These are phyloP conservation scores for Penicillium sp. DNA, from an alignment of 2,329 filamentous ascomycete species.

Conservation along the genomic window DNA sequence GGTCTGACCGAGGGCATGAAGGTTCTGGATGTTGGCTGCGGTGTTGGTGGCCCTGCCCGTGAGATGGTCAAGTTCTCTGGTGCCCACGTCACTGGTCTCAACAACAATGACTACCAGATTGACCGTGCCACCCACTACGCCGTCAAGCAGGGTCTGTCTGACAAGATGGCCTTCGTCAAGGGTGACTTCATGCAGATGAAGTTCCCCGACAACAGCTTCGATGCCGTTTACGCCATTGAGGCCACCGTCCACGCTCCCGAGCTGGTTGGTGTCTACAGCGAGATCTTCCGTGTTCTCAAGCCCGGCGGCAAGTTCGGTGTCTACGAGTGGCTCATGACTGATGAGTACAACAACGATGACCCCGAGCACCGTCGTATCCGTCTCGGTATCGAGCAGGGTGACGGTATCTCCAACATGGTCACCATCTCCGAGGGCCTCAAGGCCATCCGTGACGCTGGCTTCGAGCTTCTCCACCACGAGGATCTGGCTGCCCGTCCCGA, in stretches of 20 bases:
- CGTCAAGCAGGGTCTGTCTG: constrained; percentile 75
- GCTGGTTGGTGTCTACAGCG: constrained; percentile 87
- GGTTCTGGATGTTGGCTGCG: constrained; percentile 94
- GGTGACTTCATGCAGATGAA: constrained; percentile 99
- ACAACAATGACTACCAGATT: constrained; percentile 99
- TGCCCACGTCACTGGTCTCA: constrained; percentile 85
- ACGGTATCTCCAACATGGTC: constrained; percentile 98
- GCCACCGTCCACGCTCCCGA: constrained; percentile 93
- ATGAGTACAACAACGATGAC: constrained; percentile 89
- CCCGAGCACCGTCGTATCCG: constrained; percentile 85
- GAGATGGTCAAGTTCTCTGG: constrained; percentile 97
- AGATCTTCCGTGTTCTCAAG: constrained; percentile 95
- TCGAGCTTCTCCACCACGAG: constrained; percentile 81
- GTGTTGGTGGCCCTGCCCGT: constrained; percentile 91
- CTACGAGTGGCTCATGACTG: constrained; percentile 99
- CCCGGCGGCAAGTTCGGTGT: constrained; percentile 95
- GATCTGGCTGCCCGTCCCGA: constrained; percentile 82
- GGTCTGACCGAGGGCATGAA: constrained; percentile 84
- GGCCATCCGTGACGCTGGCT: constrained; percentile 87
- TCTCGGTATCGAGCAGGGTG: constrained; percentile 91
- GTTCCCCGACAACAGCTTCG: constrained; percentile 89
- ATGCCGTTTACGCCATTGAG: constrained; percentile 96
- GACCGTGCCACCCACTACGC: constrained; percentile 89
- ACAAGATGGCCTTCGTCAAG: constrained; percentile 87
- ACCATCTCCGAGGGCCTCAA: constrained; percentile 78